Conservation (phyloP, 305 asterid species). For the Ilex paraguariensis region DNA sequence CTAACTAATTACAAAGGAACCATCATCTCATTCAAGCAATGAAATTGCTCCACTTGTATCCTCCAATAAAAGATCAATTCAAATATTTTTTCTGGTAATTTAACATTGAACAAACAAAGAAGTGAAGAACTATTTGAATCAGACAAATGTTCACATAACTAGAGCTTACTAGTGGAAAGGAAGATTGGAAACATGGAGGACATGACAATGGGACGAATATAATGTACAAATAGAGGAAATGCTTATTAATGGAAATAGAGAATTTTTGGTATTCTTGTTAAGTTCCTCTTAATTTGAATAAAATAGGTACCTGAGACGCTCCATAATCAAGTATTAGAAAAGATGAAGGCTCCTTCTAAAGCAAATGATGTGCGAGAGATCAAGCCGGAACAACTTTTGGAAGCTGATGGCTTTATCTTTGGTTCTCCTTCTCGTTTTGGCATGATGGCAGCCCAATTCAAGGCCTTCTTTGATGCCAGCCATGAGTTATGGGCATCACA, state of each 20-base stretch:
- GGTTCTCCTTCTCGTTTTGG: conserved; percentile 94
- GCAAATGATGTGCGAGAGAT: conserved; percentile 77
- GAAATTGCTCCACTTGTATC: no score
- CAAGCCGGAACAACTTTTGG: conserved; percentile 68
- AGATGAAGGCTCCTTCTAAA: conserved; percentile 78
- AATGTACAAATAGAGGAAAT: no score
- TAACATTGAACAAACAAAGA: no score
- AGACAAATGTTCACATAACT: no score
- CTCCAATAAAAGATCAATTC: no score
- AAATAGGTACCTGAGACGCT: conserved; percentile 81
- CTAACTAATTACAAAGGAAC: no score
- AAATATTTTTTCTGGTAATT: no score
- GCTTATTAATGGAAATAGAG: no score
- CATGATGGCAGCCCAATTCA: conserved; percentile 87
- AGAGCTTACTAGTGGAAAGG: no score
- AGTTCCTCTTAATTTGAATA: neutral
- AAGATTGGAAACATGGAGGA: no score
- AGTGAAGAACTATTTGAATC: no score
- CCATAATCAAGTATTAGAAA: conserved; percentile 51
- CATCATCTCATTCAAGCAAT: no score
- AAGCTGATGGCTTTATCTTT: conserved; percentile 88
- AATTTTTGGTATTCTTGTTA: neutral
- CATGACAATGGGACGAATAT: neutral
- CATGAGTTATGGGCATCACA: conserved; percentile 66
- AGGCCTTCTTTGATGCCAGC: conserved; percentile 83